A percentile compares a stretch with the other conserved stretches of the same genome.
These are phyloP conservation scores for Backusella parvicylindrica DNA, from an alignment of 192 early-diverging fungal species.

Conservation along the genomic window DNA sequence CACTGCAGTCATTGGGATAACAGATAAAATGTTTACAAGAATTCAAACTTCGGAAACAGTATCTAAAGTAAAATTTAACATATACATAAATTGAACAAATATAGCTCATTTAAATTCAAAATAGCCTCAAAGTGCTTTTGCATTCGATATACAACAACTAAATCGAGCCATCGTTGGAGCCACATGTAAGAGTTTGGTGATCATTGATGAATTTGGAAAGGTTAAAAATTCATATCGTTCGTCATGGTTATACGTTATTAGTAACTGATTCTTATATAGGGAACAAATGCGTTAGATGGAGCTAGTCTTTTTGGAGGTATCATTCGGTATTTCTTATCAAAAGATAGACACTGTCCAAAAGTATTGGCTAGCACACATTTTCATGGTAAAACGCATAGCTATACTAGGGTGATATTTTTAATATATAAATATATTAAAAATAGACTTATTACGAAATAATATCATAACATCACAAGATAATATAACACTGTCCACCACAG, in stretches of 20 bases:
- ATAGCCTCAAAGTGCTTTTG: slow-evolving; percentile 68
- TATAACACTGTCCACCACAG: background rate
- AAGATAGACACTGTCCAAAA: slow-evolving; percentile 51
- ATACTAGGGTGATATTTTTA: too few species aligned
- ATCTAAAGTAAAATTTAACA: slow-evolving; percentile 41
- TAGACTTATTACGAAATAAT: slow-evolving; percentile 36
- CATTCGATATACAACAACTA: slow-evolving; percentile 69
- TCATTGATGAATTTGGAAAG: slow-evolving; percentile 88
- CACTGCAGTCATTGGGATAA: slow-evolving; percentile 65
- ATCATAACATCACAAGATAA: slow-evolving; percentile 59
- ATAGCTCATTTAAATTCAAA: background rate
- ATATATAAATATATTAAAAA: slow-evolving; percentile 40
- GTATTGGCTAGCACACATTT: slow-evolving; percentile 86
- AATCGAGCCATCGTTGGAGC: slow-evolving; percentile 44
- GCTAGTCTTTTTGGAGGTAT: slow-evolving; percentile 74
- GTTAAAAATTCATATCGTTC: slow-evolving; percentile 13
- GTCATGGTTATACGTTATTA: background rate
- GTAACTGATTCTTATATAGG: background rate
- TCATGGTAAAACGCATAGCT: slow-evolving; percentile 56
- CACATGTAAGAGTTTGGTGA: slow-evolving; percentile 53
- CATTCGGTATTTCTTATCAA: slow-evolving; percentile 53
- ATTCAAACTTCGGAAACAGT: slow-evolving; percentile 69
- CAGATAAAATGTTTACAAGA: slow-evolving; percentile 76
- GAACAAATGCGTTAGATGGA: slow-evolving; percentile 57
- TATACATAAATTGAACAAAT: background rate